phyloP scores from a whole-genome alignment of 257 asterid species.

The Salvia splendens region DNA sequence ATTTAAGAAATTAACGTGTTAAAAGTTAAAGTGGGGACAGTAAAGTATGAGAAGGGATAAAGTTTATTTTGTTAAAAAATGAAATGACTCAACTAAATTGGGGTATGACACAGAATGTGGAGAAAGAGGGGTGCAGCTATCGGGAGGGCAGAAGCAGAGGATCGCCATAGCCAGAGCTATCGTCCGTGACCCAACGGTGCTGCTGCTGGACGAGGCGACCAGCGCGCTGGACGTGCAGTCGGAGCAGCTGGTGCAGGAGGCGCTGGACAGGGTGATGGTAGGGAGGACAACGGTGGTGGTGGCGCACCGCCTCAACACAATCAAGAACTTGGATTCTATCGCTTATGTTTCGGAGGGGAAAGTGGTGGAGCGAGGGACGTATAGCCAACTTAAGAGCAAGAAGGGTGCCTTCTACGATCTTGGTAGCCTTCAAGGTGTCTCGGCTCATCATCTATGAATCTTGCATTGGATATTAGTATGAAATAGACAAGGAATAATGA shows the following conservation, averaged over 20 bases:
- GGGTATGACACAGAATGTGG: constrained; percentile 80
- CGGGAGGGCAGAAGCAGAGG: constrained; percentile 86
- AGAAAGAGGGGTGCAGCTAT: constrained; percentile 72
- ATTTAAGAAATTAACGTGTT: no score
- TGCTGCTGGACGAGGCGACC: constrained; percentile 80
- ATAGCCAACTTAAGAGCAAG: constrained; percentile 59
- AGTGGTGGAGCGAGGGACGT: constrained; percentile 62
- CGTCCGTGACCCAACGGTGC: constrained; percentile 55
- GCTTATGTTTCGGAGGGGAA: constrained; percentile 74
- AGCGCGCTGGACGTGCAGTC: constrained; percentile 85
- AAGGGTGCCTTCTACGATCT: constrained; percentile 74
- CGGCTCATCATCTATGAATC: constrained; percentile 19
- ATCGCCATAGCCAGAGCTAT: constrained; percentile 86
- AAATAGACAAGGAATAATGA: not conserved
- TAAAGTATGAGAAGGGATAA: no score
- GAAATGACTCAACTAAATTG: no score
- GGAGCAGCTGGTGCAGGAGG: constrained; percentile 80
- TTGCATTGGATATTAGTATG: not conserved
- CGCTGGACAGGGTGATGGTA: constrained; percentile 66
- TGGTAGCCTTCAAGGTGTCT: constrained; percentile 47
- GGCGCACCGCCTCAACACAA: constrained; percentile 82
- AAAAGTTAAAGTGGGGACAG: no score
- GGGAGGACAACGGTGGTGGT: constrained; percentile 76
- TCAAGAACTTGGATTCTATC: constrained; percentile 64
- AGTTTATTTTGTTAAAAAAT: no score